phyloP scores from a whole-genome alignment of 139 green algal species.

The Coelastrella sp. region DNA sequence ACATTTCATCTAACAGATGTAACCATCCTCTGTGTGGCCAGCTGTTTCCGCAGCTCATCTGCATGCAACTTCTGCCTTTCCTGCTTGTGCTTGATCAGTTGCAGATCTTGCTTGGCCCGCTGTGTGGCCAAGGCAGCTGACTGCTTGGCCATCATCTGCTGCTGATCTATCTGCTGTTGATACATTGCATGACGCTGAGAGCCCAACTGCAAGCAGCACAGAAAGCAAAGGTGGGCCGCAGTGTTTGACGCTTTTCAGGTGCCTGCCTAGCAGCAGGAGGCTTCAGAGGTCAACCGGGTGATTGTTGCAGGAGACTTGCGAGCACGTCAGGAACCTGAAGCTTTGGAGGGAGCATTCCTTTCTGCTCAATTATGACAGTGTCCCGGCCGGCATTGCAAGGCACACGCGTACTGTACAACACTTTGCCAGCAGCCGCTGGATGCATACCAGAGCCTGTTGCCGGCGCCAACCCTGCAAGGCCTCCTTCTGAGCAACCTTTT shows the following conservation, averaged over 20 bases:
- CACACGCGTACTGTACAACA: not conserved
- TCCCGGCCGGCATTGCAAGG: too few species aligned
- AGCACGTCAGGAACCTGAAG: too few species aligned
- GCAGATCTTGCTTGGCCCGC: constrained; percentile 14
- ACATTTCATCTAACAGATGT: not conserved
- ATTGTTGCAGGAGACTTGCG: too few species aligned
- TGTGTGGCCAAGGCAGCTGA: not conserved
- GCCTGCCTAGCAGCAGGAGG: too few species aligned
- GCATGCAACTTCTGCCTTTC: constrained; percentile 11
- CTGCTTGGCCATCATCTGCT: not conserved
- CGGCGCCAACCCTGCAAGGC: constrained; percentile 16
- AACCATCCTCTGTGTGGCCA: not conserved
- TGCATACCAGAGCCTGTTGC: not conserved
- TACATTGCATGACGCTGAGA: not conserved
- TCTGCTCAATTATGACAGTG: too few species aligned
- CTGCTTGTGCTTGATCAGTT: constrained; percentile 26
- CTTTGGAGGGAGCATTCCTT: too few species aligned
- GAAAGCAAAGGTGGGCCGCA: too few species aligned
- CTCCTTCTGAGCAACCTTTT: not conserved
- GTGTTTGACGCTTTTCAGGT: too few species aligned
- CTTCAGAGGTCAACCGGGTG: too few species aligned
- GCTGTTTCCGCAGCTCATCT: not conserved
- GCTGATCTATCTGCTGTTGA: not conserved
- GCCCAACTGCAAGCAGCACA: not conserved
- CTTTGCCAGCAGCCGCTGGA: not conserved